Evolutionary conservation across 2,329 filamentous ascomycete species (phyloP), one percentile per base, ranked within the genome.

Genomic region (Pezicula rhizophila): DNA sequence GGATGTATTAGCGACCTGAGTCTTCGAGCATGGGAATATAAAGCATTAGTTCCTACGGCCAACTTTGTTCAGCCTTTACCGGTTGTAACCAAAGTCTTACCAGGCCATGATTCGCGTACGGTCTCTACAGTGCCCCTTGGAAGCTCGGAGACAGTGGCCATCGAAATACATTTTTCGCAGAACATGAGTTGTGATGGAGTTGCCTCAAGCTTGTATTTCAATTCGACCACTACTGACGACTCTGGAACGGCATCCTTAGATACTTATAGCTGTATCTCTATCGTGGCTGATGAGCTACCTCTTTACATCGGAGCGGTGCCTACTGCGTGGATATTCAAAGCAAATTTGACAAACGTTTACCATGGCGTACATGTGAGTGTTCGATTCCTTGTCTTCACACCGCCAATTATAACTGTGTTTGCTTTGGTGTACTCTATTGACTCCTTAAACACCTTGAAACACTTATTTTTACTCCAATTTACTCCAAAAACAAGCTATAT

Each of bases 101-200:
- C 78, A 11, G 76, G 78, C 2, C 79, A 82, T 54, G 79, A 82
- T 58, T 66, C 66, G 8, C 74, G 78, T 3, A 58, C 80, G 3
- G 48, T 71, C 4, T 79, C 78, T 0, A 71, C 65, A 28, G 69
- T 31, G 7, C 11, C 28, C 8, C 28, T 31, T 31, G 28, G 37
- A 20, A 39, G 17, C 14, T 26, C 37, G 39, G 43, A 46, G n/a
- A 25, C 28, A 17, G 40, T 50, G 8, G 61, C 73, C 8, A 65
- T 84, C 39, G 70, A 75, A 44, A 51, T 85, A 3, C 73, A 79
- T 35, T 85, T 82, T 61, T 82, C 80, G 0, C 68, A 69, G 2
- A 66, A 74, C 41, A 84, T 85, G 80, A 70, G 79, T 56, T 85
- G 81, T 59, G 67, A 74, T 15, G 68, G 66, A 0, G 67, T 84